Percentiles rank a stretch among this genome's conserved stretches.
phyloP scores from a whole-genome alignment of 257 asterid species.

The Leptodermis oblonga region DNA sequence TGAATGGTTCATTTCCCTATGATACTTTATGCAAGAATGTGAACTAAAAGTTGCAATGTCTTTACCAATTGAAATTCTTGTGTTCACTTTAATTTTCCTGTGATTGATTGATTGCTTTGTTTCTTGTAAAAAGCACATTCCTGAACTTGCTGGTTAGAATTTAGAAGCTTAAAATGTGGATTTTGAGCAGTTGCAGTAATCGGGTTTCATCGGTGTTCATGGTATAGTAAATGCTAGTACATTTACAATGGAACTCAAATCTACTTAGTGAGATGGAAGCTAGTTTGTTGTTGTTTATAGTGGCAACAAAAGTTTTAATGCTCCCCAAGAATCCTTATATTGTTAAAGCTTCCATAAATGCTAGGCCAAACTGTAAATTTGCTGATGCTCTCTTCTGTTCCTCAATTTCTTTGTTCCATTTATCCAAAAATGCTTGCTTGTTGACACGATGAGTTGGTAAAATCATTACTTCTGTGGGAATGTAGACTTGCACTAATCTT shows the following conservation, averaged over 20 bases:
- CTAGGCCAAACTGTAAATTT: background rate
- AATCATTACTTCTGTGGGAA: background rate
- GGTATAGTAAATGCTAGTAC: background rate
- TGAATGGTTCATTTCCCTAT: background rate
- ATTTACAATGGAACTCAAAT: no score
- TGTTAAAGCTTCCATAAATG: background rate
- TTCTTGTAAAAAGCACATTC: background rate
- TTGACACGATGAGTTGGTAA: background rate
- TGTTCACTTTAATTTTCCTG: background rate
- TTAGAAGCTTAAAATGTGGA: background rate
- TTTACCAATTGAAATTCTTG: background rate
- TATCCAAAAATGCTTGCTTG: background rate
- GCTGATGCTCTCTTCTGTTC: background rate
- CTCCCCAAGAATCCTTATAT: background rate
- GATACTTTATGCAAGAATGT: background rate
- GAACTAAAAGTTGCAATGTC: background rate
- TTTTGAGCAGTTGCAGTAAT: background rate
- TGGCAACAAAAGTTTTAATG: background rate
- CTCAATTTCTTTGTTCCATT: background rate
- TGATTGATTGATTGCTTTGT: background rate
- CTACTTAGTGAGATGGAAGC: no score
- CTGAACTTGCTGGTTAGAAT: background rate
- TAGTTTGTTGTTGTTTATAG: no score
- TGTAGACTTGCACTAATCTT: background rate
- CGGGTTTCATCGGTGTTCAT: background rate